Percentiles rank a stretch among this genome's conserved stretches.
These are phyloP conservation scores for Parietichytrium sp. DNA, from an alignment of 108 stramenopile species.

Conservation along the genomic window DNA sequence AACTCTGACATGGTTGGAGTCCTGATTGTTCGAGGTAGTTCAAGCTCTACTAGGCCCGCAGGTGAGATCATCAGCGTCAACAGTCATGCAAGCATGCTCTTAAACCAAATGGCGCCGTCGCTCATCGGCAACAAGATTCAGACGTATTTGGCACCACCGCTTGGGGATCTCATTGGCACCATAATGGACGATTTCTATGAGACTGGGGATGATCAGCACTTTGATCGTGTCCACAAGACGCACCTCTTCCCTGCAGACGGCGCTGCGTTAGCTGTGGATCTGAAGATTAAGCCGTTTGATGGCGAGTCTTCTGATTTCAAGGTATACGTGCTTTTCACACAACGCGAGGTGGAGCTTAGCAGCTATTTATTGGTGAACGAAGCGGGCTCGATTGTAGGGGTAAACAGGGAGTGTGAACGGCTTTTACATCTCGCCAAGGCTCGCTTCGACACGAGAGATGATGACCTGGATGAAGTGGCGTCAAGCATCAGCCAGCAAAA, in stretches of 20 bases:
- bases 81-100: neutral
- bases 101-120: neutral
- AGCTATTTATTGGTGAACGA: too few species aligned
- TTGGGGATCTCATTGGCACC: too few species aligned
- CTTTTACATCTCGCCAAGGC: too few species aligned
- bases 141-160: neutral
- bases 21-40: too few species aligned
- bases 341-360: neutral
- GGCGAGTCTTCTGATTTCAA: neutral
- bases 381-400: too few species aligned
- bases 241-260: too few species aligned
- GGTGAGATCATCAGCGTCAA: neutral
- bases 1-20: neutral
- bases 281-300: slow-evolving; percentile 12
- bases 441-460: neutral
- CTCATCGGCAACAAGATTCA: neutral
- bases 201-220: too few species aligned
- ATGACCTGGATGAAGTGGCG: neutral
- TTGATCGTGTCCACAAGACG: too few species aligned
- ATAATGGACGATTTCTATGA: too few species aligned
- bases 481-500: neutral
- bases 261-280: neutral
- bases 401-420: too few species aligned
- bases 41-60: too few species aligned
- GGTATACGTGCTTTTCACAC: neutral